Evolutionary conservation across 164 flowering plant species (phyloP), one percentile per base, ranked within the genome.

Genomic region (Malania oleifera): DNA sequence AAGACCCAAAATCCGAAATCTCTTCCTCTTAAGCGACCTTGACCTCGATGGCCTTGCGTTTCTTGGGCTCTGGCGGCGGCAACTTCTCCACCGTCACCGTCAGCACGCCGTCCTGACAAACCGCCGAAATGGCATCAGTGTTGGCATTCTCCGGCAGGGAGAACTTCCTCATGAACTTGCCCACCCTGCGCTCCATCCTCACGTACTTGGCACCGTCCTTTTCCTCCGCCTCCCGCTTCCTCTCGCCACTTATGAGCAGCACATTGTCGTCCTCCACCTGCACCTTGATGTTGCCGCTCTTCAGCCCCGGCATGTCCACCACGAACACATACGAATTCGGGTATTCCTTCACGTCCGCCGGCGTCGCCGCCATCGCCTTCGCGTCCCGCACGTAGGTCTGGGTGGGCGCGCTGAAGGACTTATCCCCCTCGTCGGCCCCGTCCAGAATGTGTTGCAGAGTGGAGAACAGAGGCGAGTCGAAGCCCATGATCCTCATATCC

Each of bases 31-130:
- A 37, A 9, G 50, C 83, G 39, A 82, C 50, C 70, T 79, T 71
- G 26, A 85, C 86, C 61, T 81, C 77, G 45, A 85, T 66, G 1
- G 74, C 72, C 80, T 68, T 81, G 3, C 85, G 79, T 73, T 81
- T 80, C 86, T 83, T 85, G 9, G 88, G 82, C 75, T 76, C 81
- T 20, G 86, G 88, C 20, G 84, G 86, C 0, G 86, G 83, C 68
- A 67, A 15, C 68, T 85, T 85, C 75, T 76, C 66, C 14, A 80
- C 83, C 5, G 81, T 80, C 1, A 85, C 84, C 3, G 80, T 77
- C 47, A 85, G 66, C 52, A 82, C 84, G 3, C 87, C 87, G 17
- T 85, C 83, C 54, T 73, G 77, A 26, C 70, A 73, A 22, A 70
- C 71, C 6, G 91, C 91, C 0, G 75, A 61, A 12, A 82, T 70